Evolutionary conservation across 495 filamentous ascomycete species (phyloP).

Genomic region (Clavariopsis aquatica): DNA sequence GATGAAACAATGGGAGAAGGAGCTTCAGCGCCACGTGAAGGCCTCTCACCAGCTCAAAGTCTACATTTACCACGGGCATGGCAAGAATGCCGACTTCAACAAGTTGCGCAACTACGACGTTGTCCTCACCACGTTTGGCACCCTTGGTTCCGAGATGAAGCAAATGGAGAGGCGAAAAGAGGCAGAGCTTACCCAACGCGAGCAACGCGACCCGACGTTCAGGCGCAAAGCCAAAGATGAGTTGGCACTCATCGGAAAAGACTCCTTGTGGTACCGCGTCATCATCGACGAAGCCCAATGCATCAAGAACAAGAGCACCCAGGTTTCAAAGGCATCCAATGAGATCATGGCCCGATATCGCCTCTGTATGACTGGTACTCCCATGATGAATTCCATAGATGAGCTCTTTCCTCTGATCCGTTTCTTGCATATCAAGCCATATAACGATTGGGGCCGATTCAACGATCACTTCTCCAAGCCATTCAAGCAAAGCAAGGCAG

Average conservation of each 20-base stretch:
- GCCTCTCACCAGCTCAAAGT: conserved; percentile 62
- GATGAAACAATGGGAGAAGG: conserved; percentile 85
- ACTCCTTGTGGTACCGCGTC: conserved; percentile 70
- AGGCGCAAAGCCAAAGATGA: conserved; percentile 40
- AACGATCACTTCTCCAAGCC: conserved; percentile 35
- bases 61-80: conserved; percentile 69
- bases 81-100: conserved; percentile 57
- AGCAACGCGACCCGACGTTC: background rate
- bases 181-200: conserved; percentile 40
- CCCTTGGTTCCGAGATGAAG: conserved; percentile 69
- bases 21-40: conserved; percentile 74
- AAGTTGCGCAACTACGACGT: conserved; percentile 73
- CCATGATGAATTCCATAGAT: conserved; percentile 86
- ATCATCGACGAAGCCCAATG: conserved; percentile 93
- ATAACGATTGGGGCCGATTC: conserved; percentile 65
- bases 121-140: conserved; percentile 88
- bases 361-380: conserved; percentile 88
- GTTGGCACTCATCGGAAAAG: conserved; percentile 64
- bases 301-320: conserved; percentile 82
- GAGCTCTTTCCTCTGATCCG: conserved; percentile 82
- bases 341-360: conserved; percentile 65
- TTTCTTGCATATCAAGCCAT: conserved; percentile 83
- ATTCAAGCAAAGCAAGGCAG: conserved; percentile 49
- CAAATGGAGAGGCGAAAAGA: conserved; percentile 52
- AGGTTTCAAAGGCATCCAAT: conserved; percentile 62